Evolutionary conservation across 495 filamentous ascomycete genomes (phyloP).

Genomic region (Penicillium riverlandense): DNA sequence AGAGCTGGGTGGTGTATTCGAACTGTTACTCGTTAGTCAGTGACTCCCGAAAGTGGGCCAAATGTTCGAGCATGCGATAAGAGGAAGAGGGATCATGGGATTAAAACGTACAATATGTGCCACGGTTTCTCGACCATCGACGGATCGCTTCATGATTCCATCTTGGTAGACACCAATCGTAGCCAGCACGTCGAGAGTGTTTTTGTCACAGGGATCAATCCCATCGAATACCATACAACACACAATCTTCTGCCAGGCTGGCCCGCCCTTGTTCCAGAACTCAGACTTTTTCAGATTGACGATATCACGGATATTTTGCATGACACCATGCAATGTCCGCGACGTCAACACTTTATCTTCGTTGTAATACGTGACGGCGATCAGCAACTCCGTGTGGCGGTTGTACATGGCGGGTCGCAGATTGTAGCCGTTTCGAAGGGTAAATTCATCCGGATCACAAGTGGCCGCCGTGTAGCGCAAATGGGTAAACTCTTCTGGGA

Average conservation of each 20-base stretch:
- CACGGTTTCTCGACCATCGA: constrained; percentile 90
- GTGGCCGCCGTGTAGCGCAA: constrained; percentile 98
- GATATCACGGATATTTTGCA: constrained; percentile 98
- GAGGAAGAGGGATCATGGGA: too few relatives aligned
- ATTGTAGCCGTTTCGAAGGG: constrained; percentile 97
- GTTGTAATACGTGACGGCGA: constrained; percentile 98
- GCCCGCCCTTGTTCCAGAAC: constrained; percentile 98
- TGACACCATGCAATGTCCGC: constrained; percentile 90
- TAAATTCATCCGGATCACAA: constrained; percentile 97
- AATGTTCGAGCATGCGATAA: too few relatives aligned
- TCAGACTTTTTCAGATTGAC: constrained; percentile 96
- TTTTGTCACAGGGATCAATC: constrained; percentile 95
- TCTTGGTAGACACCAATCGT: constrained; percentile 96
- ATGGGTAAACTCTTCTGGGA: constrained; percentile 83
- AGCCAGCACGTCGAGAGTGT: constrained; percentile 86
- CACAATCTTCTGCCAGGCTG: constrained; percentile 99
- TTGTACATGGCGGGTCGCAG: constrained; percentile 98
- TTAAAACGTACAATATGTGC: constrained; percentile 66
- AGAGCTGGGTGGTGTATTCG: constrained; percentile 99
- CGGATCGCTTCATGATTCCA: constrained; percentile 95
- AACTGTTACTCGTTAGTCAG: constrained; percentile 44
- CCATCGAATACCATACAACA: constrained; percentile 93
- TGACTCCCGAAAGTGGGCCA: not conserved
- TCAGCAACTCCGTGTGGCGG: constrained; percentile 90
- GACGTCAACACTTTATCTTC: constrained; percentile 93